phyloP scores from a whole-genome alignment of 78 protist species.

The Salpingoeca rosetta region DNA sequence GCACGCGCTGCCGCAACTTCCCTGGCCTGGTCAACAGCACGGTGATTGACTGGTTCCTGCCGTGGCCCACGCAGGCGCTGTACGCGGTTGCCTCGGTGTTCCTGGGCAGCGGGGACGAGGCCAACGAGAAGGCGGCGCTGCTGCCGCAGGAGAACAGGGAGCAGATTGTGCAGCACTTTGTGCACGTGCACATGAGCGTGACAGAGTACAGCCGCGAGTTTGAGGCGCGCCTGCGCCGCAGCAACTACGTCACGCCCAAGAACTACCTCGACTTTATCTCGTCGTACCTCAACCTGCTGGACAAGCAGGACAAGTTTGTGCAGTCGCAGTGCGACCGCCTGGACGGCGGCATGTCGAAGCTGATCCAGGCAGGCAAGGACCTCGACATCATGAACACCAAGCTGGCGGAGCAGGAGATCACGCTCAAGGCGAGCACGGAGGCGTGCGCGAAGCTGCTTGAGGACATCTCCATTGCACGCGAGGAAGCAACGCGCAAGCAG shows the following conservation, averaged over 20 bases:
- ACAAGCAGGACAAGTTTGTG: slow-evolving; percentile 18
- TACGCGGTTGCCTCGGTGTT: slow-evolving; percentile 44
- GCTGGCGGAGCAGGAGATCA: slow-evolving; percentile 37
- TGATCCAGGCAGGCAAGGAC: slow-evolving; percentile 56
- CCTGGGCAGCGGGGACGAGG: slow-evolving; percentile 6
- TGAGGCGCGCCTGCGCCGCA: slow-evolving; percentile 43
- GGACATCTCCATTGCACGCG: slow-evolving; percentile 1
- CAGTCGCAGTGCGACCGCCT: slow-evolving; percentile 31
- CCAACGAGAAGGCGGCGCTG: slow-evolving; percentile 11
- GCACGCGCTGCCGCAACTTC: slow-evolving; percentile 72
- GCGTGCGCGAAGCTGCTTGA: slow-evolving; percentile 40
- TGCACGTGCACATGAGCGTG: slow-evolving; percentile 47
- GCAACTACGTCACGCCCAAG: slow-evolving; percentile 82
- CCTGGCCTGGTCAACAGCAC: slow-evolving; percentile 79
- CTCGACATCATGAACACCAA: slow-evolving; percentile 38
- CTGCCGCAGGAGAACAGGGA: slow-evolving; percentile 14
- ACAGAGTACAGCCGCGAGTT: slow-evolving; percentile 8
- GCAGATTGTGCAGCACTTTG: slow-evolving; percentile 59
- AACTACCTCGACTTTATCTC: slow-evolving; percentile 77
- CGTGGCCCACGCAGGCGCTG: slow-evolving; percentile 79
- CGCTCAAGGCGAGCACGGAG: slow-evolving; percentile 34
- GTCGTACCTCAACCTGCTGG: slow-evolving; percentile 52
- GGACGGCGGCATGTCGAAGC: slow-evolving; percentile 64
- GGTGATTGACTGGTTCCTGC: slow-evolving; percentile 78
- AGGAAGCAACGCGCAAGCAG: slow-evolving; percentile 32